These are phyloP conservation scores for Colletotrichum falcatum DNA, from an alignment of 2,329 filamentous ascomycete species.

Conservation along the genomic window DNA sequence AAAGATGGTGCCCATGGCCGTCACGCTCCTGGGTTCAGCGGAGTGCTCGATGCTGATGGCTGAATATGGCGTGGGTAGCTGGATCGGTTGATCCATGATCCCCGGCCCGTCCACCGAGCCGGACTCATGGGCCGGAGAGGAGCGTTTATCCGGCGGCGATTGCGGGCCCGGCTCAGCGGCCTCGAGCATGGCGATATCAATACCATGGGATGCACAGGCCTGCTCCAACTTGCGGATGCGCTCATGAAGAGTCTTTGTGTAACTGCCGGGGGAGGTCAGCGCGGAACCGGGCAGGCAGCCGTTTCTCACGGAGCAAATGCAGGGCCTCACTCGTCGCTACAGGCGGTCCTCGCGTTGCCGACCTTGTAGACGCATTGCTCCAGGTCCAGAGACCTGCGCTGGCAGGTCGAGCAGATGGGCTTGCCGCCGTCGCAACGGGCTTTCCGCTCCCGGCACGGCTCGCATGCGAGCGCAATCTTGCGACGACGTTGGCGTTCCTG, in stretches of 20 bases:
- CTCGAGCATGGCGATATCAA: constrained; percentile 11
- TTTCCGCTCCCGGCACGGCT: constrained; percentile 56
- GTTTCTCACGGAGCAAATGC: not conserved
- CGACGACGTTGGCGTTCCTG: constrained; percentile 22
- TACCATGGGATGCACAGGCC: constrained; percentile 40
- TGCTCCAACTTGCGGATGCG: constrained; percentile 47
- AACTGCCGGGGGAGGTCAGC: constrained; percentile 16
- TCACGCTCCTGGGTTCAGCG: constrained; percentile 45
- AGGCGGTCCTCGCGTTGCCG: constrained; percentile 50
- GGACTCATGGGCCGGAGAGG: not conserved
- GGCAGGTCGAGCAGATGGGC: constrained; percentile 58
- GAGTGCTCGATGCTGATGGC: constrained; percentile 29
- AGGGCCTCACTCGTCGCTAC: not conserved
- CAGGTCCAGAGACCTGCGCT: constrained; percentile 48
- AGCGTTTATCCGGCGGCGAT: not conserved
- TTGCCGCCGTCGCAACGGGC: constrained; percentile 57
- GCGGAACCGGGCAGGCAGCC: not conserved
- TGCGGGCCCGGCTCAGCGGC: not conserved
- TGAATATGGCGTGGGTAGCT: constrained; percentile 1
- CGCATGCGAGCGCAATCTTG: constrained; percentile 55
- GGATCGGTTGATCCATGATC: not conserved
- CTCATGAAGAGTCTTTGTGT: constrained; percentile 45
- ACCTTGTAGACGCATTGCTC: constrained; percentile 54
- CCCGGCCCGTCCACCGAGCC: not conserved
- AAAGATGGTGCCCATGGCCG: constrained; percentile 54